These are phyloP conservation scores for Chlamydomonas urium DNA, from an alignment of 139 green algal species.

Conservation along the genomic window DNA sequence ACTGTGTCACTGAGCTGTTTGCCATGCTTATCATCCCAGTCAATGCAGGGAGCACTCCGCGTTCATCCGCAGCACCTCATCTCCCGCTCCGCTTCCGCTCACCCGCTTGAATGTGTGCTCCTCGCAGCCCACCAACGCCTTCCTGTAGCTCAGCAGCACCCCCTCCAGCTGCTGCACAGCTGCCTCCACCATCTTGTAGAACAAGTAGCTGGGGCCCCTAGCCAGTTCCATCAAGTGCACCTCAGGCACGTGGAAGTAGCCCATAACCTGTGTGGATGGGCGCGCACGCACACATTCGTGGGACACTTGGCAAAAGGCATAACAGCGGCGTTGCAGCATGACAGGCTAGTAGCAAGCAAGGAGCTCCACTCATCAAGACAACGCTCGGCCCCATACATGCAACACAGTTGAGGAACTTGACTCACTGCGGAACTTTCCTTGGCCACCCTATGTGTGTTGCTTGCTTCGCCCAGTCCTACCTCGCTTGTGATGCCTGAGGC, in stretches of 20 bases:
- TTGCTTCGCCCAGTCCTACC: no score
- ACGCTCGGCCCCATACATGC: neutral
- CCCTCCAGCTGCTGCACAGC: neutral
- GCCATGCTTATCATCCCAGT: no score
- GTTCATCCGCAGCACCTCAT: no score
- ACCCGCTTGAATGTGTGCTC: slow-evolving; percentile 6
- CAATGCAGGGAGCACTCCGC: no score
- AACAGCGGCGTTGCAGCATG: neutral
- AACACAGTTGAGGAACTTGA: neutral
- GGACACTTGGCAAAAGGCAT: neutral
- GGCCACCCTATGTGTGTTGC: no score
- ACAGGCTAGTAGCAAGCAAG: neutral
- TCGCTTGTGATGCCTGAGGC: neutral
- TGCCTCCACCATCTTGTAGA: slow-evolving; percentile 7
- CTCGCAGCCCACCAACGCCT: neutral
- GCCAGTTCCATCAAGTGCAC: neutral
- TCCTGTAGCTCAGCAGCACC: neutral
- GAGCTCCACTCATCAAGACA: neutral
- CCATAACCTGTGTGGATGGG: neutral
- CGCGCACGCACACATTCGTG: neutral
- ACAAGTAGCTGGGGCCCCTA: neutral
- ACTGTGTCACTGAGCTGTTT: no score
- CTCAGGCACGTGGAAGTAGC: neutral
- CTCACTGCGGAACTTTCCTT: no score
- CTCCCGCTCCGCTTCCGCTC: neutral